Evolutionary conservation across 805 yeast genomes (phyloP), one percentile per base, ranked within the genome.

Genomic region (Isabelozyma pseudorhagii): DNA sequence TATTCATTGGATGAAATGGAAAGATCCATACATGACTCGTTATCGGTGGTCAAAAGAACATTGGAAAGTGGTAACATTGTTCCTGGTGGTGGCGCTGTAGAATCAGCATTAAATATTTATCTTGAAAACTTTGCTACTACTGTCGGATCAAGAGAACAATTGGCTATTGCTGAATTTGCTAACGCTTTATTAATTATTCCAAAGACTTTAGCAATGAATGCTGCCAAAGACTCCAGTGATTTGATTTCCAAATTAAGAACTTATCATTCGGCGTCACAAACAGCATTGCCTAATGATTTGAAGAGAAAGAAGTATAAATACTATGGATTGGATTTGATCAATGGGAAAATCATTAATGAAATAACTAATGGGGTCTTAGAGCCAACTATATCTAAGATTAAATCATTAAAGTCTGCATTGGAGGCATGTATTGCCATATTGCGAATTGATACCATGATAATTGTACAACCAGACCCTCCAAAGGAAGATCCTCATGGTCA

Each of bases 11-110:
- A 94, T 71, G 99, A 94, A 75, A 93, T 96, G 98, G 97, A 94
- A 74, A 83, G 99, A 71, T 91, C 98, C 0, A 70, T 96, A 53
- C 97, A 90, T 63, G 99, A 94, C 67, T 89, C 98, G 2, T 77
- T 94, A 55, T 84, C 90, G 42, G 99, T 94, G 38, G 97, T 94
- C 38, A 94, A 94, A 75, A 84, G 99, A 66, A 91, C 98, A 10
- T 79, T 96, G 57, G 99, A 94, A 71, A 84, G 93, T 62, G 98
- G 97, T 17, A 73, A 81, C 57, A 92, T 96, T 50, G 99, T 94
- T 5, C 98, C 99, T 41, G 99, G 99, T 53, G 99, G 99, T 56
- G 99, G 99, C 53, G 96, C 96, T n/a, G 99, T 94, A 36, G 99
- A 94, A 73, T 80, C 96, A 46, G 98, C 98, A 2, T 79, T 94